These are phyloP conservation scores for Mrakia gelida DNA, from an alignment of 768 basidiomycete genomes.

Conservation along the genomic window DNA sequence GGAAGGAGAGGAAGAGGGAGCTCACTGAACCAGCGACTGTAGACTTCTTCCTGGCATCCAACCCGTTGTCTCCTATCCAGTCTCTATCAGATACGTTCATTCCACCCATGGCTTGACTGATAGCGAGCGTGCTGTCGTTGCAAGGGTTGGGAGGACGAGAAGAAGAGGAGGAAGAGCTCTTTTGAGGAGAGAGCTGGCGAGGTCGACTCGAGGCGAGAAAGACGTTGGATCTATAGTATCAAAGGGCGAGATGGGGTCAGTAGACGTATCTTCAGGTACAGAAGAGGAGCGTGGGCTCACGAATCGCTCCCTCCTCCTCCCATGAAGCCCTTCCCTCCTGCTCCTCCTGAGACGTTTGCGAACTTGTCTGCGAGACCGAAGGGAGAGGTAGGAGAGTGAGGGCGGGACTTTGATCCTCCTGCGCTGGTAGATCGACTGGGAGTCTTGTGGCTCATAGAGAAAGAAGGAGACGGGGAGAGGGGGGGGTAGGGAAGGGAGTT, in stretches of 20 bases:
- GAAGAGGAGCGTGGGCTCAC: neutral
- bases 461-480: neutral
- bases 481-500: neutral
- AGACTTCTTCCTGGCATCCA: neutral
- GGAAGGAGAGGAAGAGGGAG: neutral
- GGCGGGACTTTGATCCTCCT: neutral
- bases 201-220: constrained; percentile 18
- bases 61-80: neutral
- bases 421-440: neutral
- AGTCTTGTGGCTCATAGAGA: constrained; percentile 1
- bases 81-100: constrained; percentile 19
- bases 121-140: constrained; percentile 23
- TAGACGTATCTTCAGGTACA: neutral
- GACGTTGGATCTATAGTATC: constrained; percentile 25
- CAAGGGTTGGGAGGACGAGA: neutral
- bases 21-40: neutral
- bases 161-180: neutral
- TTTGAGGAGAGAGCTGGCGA: neutral
- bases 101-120: constrained; percentile 29
- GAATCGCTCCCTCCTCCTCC: constrained; percentile 1
- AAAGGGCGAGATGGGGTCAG: neutral
- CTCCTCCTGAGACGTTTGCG: constrained; percentile 29
- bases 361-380: constrained; percentile 28
- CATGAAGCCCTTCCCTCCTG: neutral
- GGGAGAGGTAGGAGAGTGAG: constrained; percentile 17